Conservation (phyloP, 768 basidiomycete species). For the Ramaria rubella region DNA sequence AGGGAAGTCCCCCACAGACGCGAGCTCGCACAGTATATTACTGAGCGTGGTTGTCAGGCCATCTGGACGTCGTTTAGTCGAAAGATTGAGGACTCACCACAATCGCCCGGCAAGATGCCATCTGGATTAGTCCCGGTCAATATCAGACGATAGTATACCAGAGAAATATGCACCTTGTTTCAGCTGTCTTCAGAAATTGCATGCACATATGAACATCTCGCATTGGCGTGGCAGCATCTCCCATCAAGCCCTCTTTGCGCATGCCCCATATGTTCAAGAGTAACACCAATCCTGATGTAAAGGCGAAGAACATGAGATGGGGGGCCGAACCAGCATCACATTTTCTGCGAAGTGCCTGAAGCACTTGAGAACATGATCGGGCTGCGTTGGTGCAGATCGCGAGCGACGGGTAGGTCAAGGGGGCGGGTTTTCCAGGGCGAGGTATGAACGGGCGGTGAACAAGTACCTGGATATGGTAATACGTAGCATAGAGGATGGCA, state of each 20-base stretch:
- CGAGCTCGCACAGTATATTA: constrained; percentile 69
- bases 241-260: constrained; percentile 36
- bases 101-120: constrained; percentile 45
- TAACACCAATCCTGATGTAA: constrained; percentile 49
- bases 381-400: constrained; percentile 82
- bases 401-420: constrained; percentile 54
- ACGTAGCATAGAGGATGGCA: constrained; percentile 29
- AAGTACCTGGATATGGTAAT: constrained; percentile 35
- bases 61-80: background rate
- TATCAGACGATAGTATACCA: background rate
- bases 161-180: constrained; percentile 13
- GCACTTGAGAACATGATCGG: constrained; percentile 62
- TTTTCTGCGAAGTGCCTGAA: constrained; percentile 47
- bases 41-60: constrained; percentile 26
- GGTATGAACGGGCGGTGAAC: constrained; percentile 42
- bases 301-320: constrained; percentile 34
- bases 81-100: constrained; percentile 32
- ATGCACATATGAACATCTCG: constrained; percentile 56
- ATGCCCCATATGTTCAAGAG: constrained; percentile 64
- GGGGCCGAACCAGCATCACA: constrained; percentile 23
- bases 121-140: constrained; percentile 22
- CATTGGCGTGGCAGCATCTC: constrained; percentile 44
- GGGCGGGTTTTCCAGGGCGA: constrained; percentile 37
- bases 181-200: constrained; percentile 40
- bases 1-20: constrained; percentile 64